Conservation (phyloP, 2,329 filamentous ascomycete genomes). For the Fusarium equiseti region DNA sequence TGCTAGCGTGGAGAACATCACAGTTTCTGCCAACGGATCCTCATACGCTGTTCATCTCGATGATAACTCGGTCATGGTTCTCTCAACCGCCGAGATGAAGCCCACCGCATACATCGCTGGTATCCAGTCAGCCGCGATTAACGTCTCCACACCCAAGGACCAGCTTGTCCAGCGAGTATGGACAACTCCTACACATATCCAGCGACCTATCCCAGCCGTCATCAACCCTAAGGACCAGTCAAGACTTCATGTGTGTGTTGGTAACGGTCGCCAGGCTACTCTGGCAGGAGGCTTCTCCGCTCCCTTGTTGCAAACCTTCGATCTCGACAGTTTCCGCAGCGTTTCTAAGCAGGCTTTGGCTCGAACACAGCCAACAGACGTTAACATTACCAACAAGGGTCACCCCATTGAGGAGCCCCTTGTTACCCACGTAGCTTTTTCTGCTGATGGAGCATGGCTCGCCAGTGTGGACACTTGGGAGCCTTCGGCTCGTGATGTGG, state of each 20-base stretch:
- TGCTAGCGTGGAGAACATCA: conserved; percentile 84
- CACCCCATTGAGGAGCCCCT: conserved; percentile 81
- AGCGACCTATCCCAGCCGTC: conserved; percentile 67
- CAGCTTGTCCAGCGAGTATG: conserved; percentile 66
- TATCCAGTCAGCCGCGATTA: conserved; percentile 74
- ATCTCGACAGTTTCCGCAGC: conserved; percentile 82
- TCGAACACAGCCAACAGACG: conserved; percentile 85
- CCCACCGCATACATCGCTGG: conserved; percentile 87
- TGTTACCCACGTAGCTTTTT: conserved; percentile 80
- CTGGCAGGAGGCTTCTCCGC: conserved; percentile 64
- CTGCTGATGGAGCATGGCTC: conserved; percentile 86
- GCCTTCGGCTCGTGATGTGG: conserved; percentile 76
- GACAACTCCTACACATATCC: conserved; percentile 57
- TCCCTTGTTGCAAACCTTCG: conserved; percentile 83
- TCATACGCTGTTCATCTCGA: conserved; percentile 88
- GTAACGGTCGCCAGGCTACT: conserved; percentile 69
- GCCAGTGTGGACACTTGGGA: conserved; percentile 93
- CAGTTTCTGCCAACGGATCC: conserved; percentile 81
- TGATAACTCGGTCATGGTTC: conserved; percentile 90
- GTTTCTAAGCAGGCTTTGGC: conserved; percentile 89
- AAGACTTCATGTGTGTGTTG: conserved; percentile 76
- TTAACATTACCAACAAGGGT: conserved; percentile 80
- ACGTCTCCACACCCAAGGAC: conserved; percentile 63
- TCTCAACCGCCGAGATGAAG: conserved; percentile 90
- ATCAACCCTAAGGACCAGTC: conserved; percentile 73